Conservation (phyloP, 2,329 filamentous ascomycete species). For the Furcasterigmium furcatum region DNA sequence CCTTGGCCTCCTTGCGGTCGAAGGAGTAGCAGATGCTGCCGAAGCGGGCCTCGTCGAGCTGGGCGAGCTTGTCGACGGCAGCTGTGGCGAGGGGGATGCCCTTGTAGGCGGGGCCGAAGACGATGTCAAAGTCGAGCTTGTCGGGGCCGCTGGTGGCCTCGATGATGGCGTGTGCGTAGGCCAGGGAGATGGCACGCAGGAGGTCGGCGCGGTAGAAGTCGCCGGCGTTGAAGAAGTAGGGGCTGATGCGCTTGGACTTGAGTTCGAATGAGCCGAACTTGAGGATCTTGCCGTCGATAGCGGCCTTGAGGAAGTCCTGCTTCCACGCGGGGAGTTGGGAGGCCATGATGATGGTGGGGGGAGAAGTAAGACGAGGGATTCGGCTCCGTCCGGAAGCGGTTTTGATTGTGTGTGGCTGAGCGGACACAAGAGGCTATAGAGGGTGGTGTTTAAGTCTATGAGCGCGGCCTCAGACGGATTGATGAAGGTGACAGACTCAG, state of each 20-base stretch:
- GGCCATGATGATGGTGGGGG: conserved; percentile 31
- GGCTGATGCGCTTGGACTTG: conserved; percentile 87
- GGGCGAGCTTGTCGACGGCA: conserved; percentile 71
- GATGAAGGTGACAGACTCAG: too few species aligned
- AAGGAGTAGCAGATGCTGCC: conserved; percentile 78
- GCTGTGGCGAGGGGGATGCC: conserved; percentile 87
- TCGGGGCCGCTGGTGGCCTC: conserved; percentile 35
- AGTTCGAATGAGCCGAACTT: conserved; percentile 83
- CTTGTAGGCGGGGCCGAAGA: conserved; percentile 96
- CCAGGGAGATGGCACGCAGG: conserved; percentile 72
- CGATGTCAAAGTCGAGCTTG: conserved; percentile 67
- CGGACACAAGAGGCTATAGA: too few species aligned
- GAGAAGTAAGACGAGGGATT: background rate
- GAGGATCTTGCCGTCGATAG: conserved; percentile 66
- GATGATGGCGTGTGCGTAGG: conserved; percentile 70
- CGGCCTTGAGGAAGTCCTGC: conserved; percentile 66
- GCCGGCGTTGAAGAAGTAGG: conserved; percentile 98
- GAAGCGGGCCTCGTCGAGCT: conserved; percentile 64
- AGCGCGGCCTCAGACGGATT: background rate
- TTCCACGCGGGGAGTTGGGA: conserved; percentile 60
- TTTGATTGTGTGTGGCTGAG: too few species aligned
- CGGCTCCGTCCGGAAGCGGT: too few species aligned
- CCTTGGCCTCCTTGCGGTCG: conserved; percentile 95
- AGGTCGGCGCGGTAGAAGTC: conserved; percentile 81
- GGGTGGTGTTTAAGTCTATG: background rate